phyloP scores from a whole-genome alignment of 2,329 filamentous ascomycete genomes.

The Dendryphion nanum region DNA sequence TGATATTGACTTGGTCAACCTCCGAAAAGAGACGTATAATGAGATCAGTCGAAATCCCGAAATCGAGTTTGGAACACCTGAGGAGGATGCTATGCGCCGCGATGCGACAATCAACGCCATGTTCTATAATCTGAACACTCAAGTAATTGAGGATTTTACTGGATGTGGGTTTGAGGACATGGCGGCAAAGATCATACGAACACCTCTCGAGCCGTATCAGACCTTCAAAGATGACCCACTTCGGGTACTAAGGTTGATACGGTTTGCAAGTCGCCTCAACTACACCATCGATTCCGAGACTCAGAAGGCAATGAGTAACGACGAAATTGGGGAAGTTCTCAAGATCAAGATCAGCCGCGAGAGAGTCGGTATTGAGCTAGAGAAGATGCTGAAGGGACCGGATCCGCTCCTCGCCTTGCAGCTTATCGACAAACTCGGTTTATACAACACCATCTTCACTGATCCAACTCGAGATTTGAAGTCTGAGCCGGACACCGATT shows the following conservation, averaged over 20 bases:
- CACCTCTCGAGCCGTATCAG: constrained; percentile 81
- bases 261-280: constrained; percentile 81
- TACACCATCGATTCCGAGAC: constrained; percentile 74
- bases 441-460: constrained; percentile 74
- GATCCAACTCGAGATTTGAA: constrained; percentile 59
- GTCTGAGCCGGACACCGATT: constrained; percentile 55
- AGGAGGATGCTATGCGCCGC: constrained; percentile 83
- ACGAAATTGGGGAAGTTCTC: constrained; percentile 76
- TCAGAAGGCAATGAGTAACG: constrained; percentile 71
- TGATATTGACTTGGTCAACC: constrained; percentile 91
- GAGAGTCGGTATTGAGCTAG: constrained; percentile 79
- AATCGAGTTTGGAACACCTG: constrained; percentile 89
- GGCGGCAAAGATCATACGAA: constrained; percentile 69
- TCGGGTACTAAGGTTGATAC: constrained; percentile 78
- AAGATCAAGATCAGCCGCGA: constrained; percentile 88
- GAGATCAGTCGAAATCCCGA: constrained; percentile 87
- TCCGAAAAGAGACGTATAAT: constrained; percentile 86
- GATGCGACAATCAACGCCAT: constrained; percentile 95
- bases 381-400: constrained; percentile 80
- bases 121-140: constrained; percentile 88
- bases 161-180: constrained; percentile 72
- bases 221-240: constrained; percentile 95
- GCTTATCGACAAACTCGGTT: constrained; percentile 63
- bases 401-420: constrained; percentile 62
- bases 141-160: constrained; percentile 81